Evolutionary conservation across 768 basidiomycete genomes (phyloP).

Genomic region (Rhodosporidiobolus sp.): DNA sequence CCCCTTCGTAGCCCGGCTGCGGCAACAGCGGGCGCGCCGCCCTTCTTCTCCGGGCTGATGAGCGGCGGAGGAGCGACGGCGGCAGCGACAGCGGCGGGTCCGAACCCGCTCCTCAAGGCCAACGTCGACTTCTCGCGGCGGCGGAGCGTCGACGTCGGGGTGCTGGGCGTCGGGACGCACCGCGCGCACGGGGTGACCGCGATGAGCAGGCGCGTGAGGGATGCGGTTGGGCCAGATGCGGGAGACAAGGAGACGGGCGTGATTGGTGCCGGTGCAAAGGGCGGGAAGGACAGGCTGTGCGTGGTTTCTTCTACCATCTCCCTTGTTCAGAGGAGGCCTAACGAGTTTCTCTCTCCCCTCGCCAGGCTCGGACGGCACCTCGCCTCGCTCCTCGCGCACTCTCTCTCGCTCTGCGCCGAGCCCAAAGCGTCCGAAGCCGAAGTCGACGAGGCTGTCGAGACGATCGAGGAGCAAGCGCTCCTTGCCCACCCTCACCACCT

Average conservation of each 20-base stretch:
- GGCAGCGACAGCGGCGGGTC: not conserved
- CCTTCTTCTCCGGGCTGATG: slow-evolving; percentile 18
- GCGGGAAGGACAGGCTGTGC: slow-evolving; percentile 50
- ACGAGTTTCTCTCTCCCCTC: not conserved
- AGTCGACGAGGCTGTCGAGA: not conserved
- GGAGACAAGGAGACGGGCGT: slow-evolving; percentile 69
- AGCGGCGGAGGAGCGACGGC: not conserved
- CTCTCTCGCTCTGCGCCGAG: slow-evolving; percentile 42
- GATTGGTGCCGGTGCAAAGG: slow-evolving; percentile 55
- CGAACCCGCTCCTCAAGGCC: slow-evolving; percentile 3
- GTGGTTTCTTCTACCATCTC: not conserved
- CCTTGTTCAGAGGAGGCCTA: not conserved
- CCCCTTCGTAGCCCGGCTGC: slow-evolving; percentile 17
- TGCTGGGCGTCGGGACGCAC: slow-evolving; percentile 71
- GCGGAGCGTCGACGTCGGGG: slow-evolving; percentile 84
- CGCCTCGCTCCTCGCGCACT: slow-evolving; percentile 41
- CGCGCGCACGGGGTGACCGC: slow-evolving; percentile 33
- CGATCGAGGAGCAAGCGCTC: not conserved
- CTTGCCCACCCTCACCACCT: slow-evolving; percentile 3
- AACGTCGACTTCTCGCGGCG: slow-evolving; percentile 47
- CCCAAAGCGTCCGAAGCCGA: not conserved
- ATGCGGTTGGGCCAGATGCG: slow-evolving; percentile 42
- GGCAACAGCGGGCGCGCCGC: not conserved
- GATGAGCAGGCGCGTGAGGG: slow-evolving; percentile 45
- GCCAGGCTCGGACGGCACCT: slow-evolving; percentile 43